Base-by-base conservation (phyloP, 345 rosid genomes). In the Eutrema yunnanense region DNA sequence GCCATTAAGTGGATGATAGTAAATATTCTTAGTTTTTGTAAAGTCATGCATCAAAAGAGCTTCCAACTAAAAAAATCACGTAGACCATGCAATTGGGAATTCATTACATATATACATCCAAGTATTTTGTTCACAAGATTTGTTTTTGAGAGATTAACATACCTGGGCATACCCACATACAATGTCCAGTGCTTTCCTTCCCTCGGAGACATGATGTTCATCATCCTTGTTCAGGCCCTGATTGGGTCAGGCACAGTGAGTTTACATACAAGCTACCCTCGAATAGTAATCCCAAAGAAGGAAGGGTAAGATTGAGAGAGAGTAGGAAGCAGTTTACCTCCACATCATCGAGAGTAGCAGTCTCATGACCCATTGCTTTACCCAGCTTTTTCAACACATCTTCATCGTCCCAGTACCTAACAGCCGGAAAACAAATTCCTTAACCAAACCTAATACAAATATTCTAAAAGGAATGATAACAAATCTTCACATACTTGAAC, bases 161-260 rank as follows among this genome's bases (percentile, higher is more conserved):
- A 92, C 97, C 96, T 89, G 86, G 10, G 90, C 97, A 71, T 87
- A 89, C 64, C 97, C 97, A 69, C 92, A 87, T 29, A 96, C 86
- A 83, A 88, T 87, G 84, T 88, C 89, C 81, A 92, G 76, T 32
- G 92, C 90, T 32, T 89, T 87, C 73, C 92, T 83, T 73, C 93
- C 97, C 69, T 89, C 92, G 3, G 96, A 84, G 82, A 87, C 93
- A 74, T 81, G 90, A 1, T 37, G 9, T 76, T 92, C 96, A 81
- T 92, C 96, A 81, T 92, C 83, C 76, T 87, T 86, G 74, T 84
- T 84, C 76, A 89, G 67, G 73, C 92, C 93, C 96, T 91, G 48
- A 60, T 70, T 73, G 61, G 41, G 56, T 42, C 29, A 71, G 59
- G 55, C 36, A 43, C 8, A 38, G 11, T 41, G 42, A 65, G 16